Conservation (phyloP, 352 stramenopile species). For the Blastocystis sp. region DNA sequence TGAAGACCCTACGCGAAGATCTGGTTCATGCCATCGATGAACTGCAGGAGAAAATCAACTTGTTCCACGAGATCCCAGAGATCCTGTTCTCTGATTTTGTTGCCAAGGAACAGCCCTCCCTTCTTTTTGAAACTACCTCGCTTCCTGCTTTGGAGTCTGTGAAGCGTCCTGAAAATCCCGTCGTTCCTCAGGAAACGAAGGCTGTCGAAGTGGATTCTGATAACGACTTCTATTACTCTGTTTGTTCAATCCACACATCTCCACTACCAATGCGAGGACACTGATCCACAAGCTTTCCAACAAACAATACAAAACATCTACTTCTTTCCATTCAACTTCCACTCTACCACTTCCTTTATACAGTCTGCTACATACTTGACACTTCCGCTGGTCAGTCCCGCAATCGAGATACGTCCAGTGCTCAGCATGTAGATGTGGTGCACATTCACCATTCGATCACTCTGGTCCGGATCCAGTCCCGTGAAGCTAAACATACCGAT, state of each 20-base stretch:
- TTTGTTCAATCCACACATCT: not conserved
- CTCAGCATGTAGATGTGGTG: constrained; percentile 97
- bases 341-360: constrained; percentile 83
- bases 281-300: not conserved
- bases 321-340: constrained; percentile 63
- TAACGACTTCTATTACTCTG: constrained; percentile 20
- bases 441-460: constrained; percentile 84
- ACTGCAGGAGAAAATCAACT: not conserved
- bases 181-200: not conserved
- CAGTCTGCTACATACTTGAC: constrained; percentile 88
- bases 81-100: not conserved
- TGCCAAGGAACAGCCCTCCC: not conserved
- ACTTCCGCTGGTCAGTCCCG: constrained; percentile 89
- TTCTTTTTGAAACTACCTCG: too few species aligned
- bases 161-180: not conserved
- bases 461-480: constrained; percentile 87
- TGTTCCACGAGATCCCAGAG: not conserved
- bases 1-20: not conserved
- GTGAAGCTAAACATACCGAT: constrained; percentile 89
- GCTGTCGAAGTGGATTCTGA: not conserved
- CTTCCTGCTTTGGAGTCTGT: not conserved
- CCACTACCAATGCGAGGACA: not conserved
- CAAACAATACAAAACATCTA: constrained; percentile 12
- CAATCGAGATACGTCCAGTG: constrained; percentile 92
- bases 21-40: not conserved